These are phyloP conservation scores for Ophiosphaerella korrae DNA, from an alignment of 2,329 filamentous ascomycete genomes.

Conservation along the genomic window DNA sequence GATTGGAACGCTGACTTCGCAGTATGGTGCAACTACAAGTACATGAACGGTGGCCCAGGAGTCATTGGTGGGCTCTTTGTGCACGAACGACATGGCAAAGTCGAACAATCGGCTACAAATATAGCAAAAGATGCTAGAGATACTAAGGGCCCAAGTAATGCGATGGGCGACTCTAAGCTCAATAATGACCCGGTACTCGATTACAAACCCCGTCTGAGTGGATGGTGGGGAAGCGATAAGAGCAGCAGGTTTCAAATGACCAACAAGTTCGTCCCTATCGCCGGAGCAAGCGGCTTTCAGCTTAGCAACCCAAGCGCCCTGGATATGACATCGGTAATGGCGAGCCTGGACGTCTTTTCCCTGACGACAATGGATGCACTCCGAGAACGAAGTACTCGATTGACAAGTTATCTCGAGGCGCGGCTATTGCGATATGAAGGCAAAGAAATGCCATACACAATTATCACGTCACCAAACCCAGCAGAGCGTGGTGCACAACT, in stretches of 20 bases:
- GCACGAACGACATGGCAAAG: slow-evolving; percentile 72
- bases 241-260: slow-evolving; percentile 80
- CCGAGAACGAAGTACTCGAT: slow-evolving; percentile 70
- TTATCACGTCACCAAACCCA: slow-evolving; percentile 73
- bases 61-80: slow-evolving; percentile 81
- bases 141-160: neutral
- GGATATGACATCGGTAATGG: slow-evolving; percentile 76
- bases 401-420: slow-evolving; percentile 78
- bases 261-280: slow-evolving; percentile 76
- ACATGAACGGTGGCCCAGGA: slow-evolving; percentile 84
- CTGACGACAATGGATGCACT: slow-evolving; percentile 72
- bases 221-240: slow-evolving; percentile 89
- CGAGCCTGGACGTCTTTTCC: slow-evolving; percentile 74
- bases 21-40: slow-evolving; percentile 94
- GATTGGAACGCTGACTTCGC: slow-evolving; percentile 93
- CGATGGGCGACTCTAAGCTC: slow-evolving; percentile 26
- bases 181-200: slow-evolving; percentile 38
- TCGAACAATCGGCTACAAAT: slow-evolving; percentile 41
- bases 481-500: slow-evolving; percentile 77
- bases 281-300: slow-evolving; percentile 81
- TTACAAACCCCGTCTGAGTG: slow-evolving; percentile 71
- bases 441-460: slow-evolving; percentile 48
- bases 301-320: slow-evolving; percentile 82
- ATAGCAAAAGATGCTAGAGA: too few relatives aligned
- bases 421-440: slow-evolving; percentile 31